Conservation (phyloP, 176 grass and related monocot species). For the Saccharum spontaneum region DNA sequence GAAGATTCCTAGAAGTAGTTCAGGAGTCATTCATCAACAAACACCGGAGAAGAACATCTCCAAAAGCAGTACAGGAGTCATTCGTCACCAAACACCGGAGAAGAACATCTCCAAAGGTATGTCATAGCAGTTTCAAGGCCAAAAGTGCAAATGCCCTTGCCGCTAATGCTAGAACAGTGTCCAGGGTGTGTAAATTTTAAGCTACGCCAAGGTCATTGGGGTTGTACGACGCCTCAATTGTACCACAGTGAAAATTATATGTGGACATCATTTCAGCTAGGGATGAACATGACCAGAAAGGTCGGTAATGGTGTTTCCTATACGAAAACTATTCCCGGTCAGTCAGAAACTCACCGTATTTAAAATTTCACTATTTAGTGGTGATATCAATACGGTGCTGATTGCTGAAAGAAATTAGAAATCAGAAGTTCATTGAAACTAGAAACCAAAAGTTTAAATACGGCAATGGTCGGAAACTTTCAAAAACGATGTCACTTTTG, state of each 20-base stretch:
- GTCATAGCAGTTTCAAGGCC: background rate
- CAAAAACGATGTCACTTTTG: background rate
- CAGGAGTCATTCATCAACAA: slow-evolving; percentile 32
- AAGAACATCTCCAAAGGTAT: slow-evolving; percentile 37
- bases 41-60: slow-evolving; percentile 20
- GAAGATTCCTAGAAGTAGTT: slow-evolving; percentile 11
- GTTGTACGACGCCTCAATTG: background rate
- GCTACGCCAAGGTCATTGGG: slow-evolving; percentile 6
- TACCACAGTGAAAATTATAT: background rate
- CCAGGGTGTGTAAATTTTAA: background rate
- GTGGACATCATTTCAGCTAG: background rate
- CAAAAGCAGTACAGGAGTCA: background rate
- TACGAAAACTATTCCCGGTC: background rate
- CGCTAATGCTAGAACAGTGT: background rate
- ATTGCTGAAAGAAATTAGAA: background rate
- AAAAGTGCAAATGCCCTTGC: background rate
- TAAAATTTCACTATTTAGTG: background rate
- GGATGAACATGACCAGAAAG: background rate
- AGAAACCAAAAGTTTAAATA: background rate
- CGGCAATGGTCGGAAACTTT: background rate
- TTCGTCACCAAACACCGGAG: slow-evolving; percentile 28
- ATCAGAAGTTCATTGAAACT: background rate
- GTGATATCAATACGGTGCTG: background rate
- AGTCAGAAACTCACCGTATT: background rate
- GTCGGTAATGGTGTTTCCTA: background rate